phyloP scores from a whole-genome alignment of 2,329 filamentous ascomycete species.

The Xylariaceae sp. region DNA sequence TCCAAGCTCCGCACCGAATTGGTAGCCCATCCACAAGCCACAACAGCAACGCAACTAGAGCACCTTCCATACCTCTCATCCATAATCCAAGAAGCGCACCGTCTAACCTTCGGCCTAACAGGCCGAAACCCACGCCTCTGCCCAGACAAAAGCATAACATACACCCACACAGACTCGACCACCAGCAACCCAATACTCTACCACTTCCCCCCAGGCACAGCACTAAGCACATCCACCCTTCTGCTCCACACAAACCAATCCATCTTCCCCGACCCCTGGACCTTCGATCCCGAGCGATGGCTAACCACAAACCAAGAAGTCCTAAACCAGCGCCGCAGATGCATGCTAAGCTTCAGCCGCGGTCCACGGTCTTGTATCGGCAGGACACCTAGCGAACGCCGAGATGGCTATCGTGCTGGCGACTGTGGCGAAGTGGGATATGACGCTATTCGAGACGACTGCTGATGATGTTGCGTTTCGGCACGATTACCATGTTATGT shows the following conservation, averaged over 20 bases:
- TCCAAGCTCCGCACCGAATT: slow-evolving; percentile 21
- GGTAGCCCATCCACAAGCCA: slow-evolving; percentile 3
- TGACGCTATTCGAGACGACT: slow-evolving; percentile 27
- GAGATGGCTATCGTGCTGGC: slow-evolving; percentile 29
- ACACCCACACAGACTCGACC: slow-evolving; percentile 12
- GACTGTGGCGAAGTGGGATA: slow-evolving; percentile 30
- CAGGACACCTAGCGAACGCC: slow-evolving; percentile 34
- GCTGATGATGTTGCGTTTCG: slow-evolving; percentile 23
- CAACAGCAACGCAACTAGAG: slow-evolving; percentile 15
- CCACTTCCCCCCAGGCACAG: slow-evolving; percentile 22
- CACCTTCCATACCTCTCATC: slow-evolving; percentile 14
- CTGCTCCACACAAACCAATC: slow-evolving; percentile 10
- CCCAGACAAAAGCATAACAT: slow-evolving; percentile 20
- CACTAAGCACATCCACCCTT: slow-evolving; percentile 8
- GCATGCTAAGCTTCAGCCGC: slow-evolving; percentile 9
- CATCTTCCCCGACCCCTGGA: slow-evolving; percentile 7
- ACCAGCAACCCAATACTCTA: slow-evolving; percentile 18
- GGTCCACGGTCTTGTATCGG: slow-evolving; percentile 43
- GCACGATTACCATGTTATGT: slow-evolving; percentile 22
- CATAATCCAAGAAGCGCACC: slow-evolving; percentile 29
- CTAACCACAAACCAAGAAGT: too few species aligned
- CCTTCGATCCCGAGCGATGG: slow-evolving; percentile 10
- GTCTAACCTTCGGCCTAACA: slow-evolving; percentile 38
- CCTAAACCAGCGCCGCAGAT: slow-evolving; percentile 4
- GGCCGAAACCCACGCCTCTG: slow-evolving; percentile 34